phyloP scores from a whole-genome alignment of 192 early-diverging fungal genomes.

The Cetraspora pellucida region DNA sequence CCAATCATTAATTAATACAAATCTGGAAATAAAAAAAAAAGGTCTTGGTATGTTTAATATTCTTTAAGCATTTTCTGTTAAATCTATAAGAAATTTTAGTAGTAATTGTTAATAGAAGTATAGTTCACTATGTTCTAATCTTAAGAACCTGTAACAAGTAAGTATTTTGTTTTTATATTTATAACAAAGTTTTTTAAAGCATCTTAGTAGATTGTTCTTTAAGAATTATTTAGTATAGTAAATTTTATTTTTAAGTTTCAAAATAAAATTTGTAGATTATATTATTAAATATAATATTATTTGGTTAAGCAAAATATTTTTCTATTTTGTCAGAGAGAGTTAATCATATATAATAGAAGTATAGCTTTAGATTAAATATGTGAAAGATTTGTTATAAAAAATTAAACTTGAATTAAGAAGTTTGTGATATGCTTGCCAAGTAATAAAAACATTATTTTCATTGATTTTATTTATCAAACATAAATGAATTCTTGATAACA shows the following conservation, averaged over 20 bases:
- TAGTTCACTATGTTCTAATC: background rate
- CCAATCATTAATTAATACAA: background rate
- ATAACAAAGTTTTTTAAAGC: background rate
- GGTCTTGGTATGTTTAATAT: background rate
- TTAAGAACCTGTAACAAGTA: background rate
- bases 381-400: background rate
- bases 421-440: slow-evolving; percentile 4
- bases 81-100: background rate
- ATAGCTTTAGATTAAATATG: background rate
- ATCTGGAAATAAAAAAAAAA: slow-evolving; percentile 12
- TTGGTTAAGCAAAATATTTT: slow-evolving; percentile 10
- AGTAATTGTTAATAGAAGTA: slow-evolving; percentile 18
- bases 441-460: slow-evolving; percentile 16
- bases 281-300: slow-evolving; percentile 6
- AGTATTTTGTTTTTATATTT: background rate
- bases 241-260: slow-evolving; percentile 8
- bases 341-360: background rate
- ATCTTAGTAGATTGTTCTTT: background rate
- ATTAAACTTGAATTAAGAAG: background rate
- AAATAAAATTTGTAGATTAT: slow-evolving; percentile 3
- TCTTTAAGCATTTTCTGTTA: background rate
- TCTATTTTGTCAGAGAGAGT: background rate
- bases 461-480: background rate
- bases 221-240: background rate
- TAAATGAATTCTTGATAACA: background rate